A percentile compares a stretch with the other conserved stretches of the same genome.
Evolutionary conservation across 78 protist genomes (phyloP).

Genomic region (Chrysochromulina tobinii): DNA sequence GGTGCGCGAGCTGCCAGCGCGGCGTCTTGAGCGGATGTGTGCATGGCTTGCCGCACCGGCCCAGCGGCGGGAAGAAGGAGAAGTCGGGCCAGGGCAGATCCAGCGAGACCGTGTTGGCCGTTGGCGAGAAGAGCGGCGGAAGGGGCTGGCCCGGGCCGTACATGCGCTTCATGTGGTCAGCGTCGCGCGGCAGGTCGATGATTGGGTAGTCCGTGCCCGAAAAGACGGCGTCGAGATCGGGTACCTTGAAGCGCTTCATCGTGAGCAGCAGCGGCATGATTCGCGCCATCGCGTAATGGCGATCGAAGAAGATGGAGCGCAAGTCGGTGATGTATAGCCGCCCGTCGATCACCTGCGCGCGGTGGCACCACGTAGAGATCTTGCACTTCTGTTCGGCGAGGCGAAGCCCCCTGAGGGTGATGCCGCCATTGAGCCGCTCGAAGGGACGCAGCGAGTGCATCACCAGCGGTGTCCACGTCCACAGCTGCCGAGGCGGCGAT

Average conservation of each 20-base stretch:
- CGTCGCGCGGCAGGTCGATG: not conserved
- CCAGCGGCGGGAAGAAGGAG: constrained; percentile 5
- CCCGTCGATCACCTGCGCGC: constrained; percentile 17
- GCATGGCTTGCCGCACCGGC: not conserved
- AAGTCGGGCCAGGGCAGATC: constrained; percentile 23
- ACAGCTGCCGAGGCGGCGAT: not conserved
- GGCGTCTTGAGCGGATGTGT: constrained; percentile 1
- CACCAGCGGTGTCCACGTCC: not conserved
- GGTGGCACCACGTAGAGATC: constrained; percentile 22
- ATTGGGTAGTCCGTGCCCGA: constrained; percentile 8
- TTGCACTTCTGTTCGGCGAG: constrained; percentile 28
- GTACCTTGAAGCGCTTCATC: not conserved
- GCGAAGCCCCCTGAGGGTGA: not conserved
- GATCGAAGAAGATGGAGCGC: constrained; percentile 19
- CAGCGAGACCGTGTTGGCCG: not conserved
- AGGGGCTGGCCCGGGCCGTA: not conserved
- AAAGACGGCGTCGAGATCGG: constrained; percentile 11
- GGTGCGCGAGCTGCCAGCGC: not conserved
- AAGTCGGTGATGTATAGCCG: not conserved
- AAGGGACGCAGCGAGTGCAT: not conserved
- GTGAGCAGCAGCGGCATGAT: not conserved
- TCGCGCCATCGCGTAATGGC: constrained; percentile 5
- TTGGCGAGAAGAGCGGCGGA: not conserved
- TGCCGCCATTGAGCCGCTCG: constrained; percentile 8
- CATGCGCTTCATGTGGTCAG: not conserved